Conservation (phyloP, 1,284 basidiomycete genomes). For the Limonomyces culmigenus region DNA sequence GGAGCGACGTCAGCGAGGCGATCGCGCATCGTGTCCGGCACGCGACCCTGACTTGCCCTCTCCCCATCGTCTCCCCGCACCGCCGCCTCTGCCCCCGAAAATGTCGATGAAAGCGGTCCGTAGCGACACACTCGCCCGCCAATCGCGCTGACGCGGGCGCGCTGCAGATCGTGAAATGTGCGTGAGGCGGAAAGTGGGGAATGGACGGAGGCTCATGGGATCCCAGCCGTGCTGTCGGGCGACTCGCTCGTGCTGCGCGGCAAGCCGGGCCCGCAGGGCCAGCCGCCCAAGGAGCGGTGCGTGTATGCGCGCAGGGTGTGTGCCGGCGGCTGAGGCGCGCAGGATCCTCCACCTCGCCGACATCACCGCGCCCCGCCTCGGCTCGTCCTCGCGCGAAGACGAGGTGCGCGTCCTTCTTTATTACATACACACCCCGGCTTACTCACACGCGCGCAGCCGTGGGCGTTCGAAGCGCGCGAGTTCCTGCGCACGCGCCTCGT, state of each 20-base stretch:
- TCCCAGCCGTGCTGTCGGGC: conserved; percentile 70
- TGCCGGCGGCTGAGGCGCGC: too few species aligned
- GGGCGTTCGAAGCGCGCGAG: conserved; percentile 88
- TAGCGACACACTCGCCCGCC: conserved; percentile 6
- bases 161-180: conserved; percentile 57
- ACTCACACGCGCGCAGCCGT: conserved; percentile 47
- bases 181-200: conserved; percentile 6
- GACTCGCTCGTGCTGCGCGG: conserved; percentile 76
- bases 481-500: conserved; percentile 75
- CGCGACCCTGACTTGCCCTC: background rate
- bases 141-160: conserved; percentile 7
- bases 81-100: conserved; percentile 1
- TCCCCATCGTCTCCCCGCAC: background rate
- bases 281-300: conserved; percentile 77
- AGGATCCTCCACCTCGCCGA: conserved; percentile 82
- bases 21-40: too few species aligned
- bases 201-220: conserved; percentile 6
- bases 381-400: conserved; percentile 68
- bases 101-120: conserved; percentile 61
- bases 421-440: too few species aligned
- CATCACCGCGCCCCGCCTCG: conserved; percentile 65
- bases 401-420: conserved; percentile 43
- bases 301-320: too few species aligned
- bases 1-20: too few species aligned
- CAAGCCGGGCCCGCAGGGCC: conserved; percentile 61